These are phyloP conservation scores for Epichloe sp. DNA, from an alignment of 2,329 filamentous ascomycete species.

Conservation along the genomic window DNA sequence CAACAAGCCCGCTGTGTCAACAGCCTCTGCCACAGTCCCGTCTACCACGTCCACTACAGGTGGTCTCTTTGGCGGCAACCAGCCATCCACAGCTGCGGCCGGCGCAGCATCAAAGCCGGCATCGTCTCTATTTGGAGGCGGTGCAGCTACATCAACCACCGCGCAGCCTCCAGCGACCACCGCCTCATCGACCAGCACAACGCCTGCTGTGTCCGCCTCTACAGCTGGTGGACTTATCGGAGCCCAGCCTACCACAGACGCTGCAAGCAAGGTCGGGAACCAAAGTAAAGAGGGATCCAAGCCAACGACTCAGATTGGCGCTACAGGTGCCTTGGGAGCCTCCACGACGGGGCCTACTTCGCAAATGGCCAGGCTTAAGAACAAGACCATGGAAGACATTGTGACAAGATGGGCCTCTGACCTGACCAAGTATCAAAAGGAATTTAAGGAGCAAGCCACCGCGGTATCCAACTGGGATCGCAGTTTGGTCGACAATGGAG, in stretches of 20 bases:
- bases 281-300: slow-evolving; percentile 17
- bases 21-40: slow-evolving; percentile 15
- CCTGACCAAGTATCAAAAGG: slow-evolving; percentile 89
- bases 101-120: slow-evolving; percentile 7
- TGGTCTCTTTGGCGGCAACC: slow-evolving; percentile 18
- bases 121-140: slow-evolving; percentile 8
- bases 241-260: slow-evolving; percentile 19
- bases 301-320: slow-evolving; percentile 16
- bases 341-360: slow-evolving; percentile 74
- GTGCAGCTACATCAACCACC: slow-evolving; percentile 14
- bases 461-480: slow-evolving; percentile 87
- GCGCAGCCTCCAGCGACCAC: slow-evolving; percentile 15
- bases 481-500: slow-evolving; percentile 81
- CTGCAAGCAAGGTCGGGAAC: slow-evolving; percentile 8
- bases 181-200: slow-evolving; percentile 16
- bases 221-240: slow-evolving; percentile 18
- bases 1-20: slow-evolving; percentile 18
- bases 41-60: slow-evolving; percentile 18
- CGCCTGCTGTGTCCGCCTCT: slow-evolving; percentile 13
- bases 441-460: slow-evolving; percentile 81
- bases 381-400: slow-evolving; percentile 99
- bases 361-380: slow-evolving; percentile 81
- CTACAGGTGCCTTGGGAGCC: slow-evolving; percentile 40
- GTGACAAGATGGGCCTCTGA: slow-evolving; percentile 95
- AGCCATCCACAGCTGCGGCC: slow-evolving; percentile 6